These are phyloP conservation scores for Cytospora piceae DNA, from an alignment of 2,329 filamentous ascomycete species.

Conservation along the genomic window DNA sequence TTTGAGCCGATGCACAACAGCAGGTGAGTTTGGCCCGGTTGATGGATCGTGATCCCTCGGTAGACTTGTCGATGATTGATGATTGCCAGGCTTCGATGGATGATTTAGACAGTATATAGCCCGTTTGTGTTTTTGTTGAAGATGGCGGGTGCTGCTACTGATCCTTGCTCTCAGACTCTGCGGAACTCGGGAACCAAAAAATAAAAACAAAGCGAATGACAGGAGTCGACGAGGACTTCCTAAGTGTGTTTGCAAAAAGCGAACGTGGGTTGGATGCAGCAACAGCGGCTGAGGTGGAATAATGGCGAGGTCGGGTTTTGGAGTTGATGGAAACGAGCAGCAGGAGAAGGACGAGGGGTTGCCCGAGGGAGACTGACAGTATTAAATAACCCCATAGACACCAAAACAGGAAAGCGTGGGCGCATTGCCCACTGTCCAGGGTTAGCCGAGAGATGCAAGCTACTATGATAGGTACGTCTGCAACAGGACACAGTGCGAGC, in stretches of 20 bases:
- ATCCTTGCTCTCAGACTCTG: conserved; percentile 32
- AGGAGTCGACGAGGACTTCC: conserved; percentile 77
- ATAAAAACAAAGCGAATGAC: conserved; percentile 71
- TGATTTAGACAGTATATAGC: conserved; percentile 20
- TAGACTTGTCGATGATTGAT: neutral
- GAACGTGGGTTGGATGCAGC: conserved; percentile 51
- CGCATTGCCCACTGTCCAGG: conserved; percentile 14
- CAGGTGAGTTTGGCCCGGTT: neutral
- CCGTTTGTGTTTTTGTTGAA: conserved; percentile 23
- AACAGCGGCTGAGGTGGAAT: conserved; percentile 44
- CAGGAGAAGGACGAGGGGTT: conserved; percentile 26
- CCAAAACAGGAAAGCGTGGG: conserved; percentile 25
- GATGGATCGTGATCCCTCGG: neutral
- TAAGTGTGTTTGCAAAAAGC: conserved; percentile 53
- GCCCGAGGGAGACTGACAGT: conserved; percentile 29
- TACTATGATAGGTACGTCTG: neutral
- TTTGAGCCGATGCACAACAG: conserved; percentile 13
- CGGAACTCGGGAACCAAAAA: conserved; percentile 44
- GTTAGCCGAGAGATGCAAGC: conserved; percentile 2
- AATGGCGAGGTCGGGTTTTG: conserved; percentile 37
- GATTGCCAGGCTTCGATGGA: conserved; percentile 20
- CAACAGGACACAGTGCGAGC: neutral
- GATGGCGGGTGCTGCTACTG: conserved; percentile 29
- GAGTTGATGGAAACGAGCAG: conserved; percentile 24
- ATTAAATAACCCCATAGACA: conserved; percentile 29